Evolutionary conservation across 495 filamentous ascomycete species (phyloP), one percentile per base, ranked within the genome.

Genomic region (Penicillium daleae): DNA sequence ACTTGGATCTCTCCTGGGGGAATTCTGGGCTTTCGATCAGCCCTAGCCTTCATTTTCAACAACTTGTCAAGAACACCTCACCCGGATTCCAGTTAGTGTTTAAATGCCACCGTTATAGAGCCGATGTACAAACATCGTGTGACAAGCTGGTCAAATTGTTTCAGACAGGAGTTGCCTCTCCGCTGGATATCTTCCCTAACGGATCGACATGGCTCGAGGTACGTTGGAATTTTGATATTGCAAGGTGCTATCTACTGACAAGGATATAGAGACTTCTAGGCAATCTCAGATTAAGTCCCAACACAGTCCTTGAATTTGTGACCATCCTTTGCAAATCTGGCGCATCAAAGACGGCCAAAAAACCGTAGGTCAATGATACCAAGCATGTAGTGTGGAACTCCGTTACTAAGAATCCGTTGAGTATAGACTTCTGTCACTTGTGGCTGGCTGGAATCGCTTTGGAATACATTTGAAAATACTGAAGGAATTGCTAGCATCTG

Each of bases 181-280:
- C 52, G 17, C 22, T n/a, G 21, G 52, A 56, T 1, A 33, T 39
- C 3, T 33, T 35, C 27, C 52, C 52, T 21, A 13, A 39, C 31
- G 52, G 52, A 6, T 24, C 3, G 31, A 39, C 52, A 56, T 56
- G 29, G 52, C 21, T 56, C 10, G 52, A 56, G 52, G 52, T 56
- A 56, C 3, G 29, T 56, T 37, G 31, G 10, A 44, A 4, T 1
- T 10, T 44, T 44, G 7, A 21, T 44, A 0, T 2, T 39, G 6
- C 5, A 15, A 0, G 10, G 40, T 9, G 19, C 40, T 10, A 8
- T 44, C 19, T 10, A 21, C 6, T 21, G 6, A 21, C n/a, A 21
- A 44, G 22, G 19, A 21, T 22, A n/a, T 22, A 44, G 40, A 44
- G 40, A 21, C 1, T 44, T 0, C 10, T 44, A 19, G 22, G 3